A percentile compares a stretch with the other conserved stretches of the same genome.
Evolutionary conservation across 352 stramenopile genomes (phyloP).

Genomic region (Plasmopara muralis): DNA sequence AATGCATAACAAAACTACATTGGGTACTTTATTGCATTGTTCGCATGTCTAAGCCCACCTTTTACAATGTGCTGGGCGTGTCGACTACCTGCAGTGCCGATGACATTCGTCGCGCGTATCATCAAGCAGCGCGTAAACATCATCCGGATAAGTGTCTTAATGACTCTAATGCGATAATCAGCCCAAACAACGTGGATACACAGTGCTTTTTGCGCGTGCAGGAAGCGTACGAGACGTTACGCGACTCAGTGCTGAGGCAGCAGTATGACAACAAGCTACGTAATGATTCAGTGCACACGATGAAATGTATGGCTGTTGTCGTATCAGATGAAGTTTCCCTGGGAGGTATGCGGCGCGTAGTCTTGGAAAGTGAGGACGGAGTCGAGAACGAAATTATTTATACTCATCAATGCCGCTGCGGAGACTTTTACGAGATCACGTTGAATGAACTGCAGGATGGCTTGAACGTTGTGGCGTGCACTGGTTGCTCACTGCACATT

Average conservation of each 20-base stretch:
- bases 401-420: slow-evolving; percentile 59
- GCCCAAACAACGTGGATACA: slow-evolving; percentile 4
- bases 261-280: slow-evolving; percentile 51
- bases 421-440: slow-evolving; percentile 65
- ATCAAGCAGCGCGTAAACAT: slow-evolving; percentile 42
- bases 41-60: slow-evolving; percentile 9
- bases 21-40: neutral
- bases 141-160: slow-evolving; percentile 60
- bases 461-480: slow-evolving; percentile 66
- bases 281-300: slow-evolving; percentile 26
- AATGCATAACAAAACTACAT: neutral
- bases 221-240: slow-evolving; percentile 62
- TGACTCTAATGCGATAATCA: neutral
- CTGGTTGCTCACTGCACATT: slow-evolving; percentile 77
- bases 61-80: slow-evolving; percentile 59
- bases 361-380: slow-evolving; percentile 21
- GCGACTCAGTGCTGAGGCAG: slow-evolving; percentile 30
- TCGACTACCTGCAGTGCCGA: slow-evolving; percentile 35
- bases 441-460: slow-evolving; percentile 55
- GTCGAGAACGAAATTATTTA: slow-evolving; percentile 48
- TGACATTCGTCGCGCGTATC: slow-evolving; percentile 66
- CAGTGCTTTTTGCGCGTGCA: slow-evolving; percentile 52
- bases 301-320: slow-evolving; percentile 41
- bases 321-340: slow-evolving; percentile 61
- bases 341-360: slow-evolving; percentile 36